phyloP scores from a whole-genome alignment of 148 eudicot genomes.

The Beta vulgaris region DNA sequence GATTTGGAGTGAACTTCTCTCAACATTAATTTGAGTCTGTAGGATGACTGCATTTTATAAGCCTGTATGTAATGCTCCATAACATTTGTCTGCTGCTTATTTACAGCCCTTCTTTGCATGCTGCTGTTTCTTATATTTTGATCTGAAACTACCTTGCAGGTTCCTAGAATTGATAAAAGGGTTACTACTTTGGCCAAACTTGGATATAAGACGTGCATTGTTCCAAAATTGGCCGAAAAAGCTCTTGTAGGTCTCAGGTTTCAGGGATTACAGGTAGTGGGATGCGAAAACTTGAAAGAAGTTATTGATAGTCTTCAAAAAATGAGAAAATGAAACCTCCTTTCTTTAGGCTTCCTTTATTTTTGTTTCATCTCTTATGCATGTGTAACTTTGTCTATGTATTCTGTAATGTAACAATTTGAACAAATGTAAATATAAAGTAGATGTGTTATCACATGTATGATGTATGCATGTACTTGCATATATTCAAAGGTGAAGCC shows the following conservation, averaged over 20 bases:
- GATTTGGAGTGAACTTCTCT: too few relatives aligned
- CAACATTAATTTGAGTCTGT: too few relatives aligned
- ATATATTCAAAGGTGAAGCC: not conserved
- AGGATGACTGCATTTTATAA: not conserved
- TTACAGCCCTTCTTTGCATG: not conserved
- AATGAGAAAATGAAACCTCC: not conserved
- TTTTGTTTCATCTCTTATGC: not conserved
- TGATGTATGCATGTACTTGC: not conserved
- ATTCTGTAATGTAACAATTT: not conserved
- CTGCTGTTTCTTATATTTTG: not conserved
- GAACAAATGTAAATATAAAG: constrained; percentile 8
- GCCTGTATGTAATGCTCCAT: not conserved
- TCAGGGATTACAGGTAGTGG: constrained; percentile 49
- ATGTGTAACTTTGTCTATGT: not conserved
- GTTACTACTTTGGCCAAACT: constrained; percentile 68
- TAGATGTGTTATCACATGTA: not conserved
- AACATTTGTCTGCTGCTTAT: not conserved
- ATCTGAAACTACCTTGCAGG: constrained; percentile 37
- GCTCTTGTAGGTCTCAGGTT: constrained; percentile 41
- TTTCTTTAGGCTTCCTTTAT: not conserved
- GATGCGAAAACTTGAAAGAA: constrained; percentile 78
- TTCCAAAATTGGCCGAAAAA: constrained; percentile 54
- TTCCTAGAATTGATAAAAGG: constrained; percentile 86
- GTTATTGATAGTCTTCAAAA: constrained; percentile 64
- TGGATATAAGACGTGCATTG: constrained; percentile 75